phyloP scores from a whole-genome alignment of 257 asterid genomes.

The Echites panduratus region DNA sequence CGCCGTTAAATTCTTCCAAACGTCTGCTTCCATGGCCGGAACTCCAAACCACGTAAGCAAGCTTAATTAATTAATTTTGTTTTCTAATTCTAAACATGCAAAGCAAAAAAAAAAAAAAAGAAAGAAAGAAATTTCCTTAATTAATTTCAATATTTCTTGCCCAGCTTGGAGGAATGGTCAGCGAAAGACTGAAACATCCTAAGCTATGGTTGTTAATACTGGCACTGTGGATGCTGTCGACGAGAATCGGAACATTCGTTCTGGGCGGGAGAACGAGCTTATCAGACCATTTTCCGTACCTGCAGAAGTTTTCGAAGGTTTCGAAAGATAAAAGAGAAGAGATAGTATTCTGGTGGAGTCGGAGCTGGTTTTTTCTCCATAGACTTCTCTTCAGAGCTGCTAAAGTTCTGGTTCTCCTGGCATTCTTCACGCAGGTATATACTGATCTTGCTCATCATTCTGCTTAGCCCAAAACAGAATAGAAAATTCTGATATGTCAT shows the following conservation, averaged over 20 bases:
- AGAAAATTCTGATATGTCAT: too few relatives aligned
- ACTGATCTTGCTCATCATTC: not conserved
- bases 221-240: slow-evolving; percentile 47
- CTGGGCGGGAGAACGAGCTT: slow-evolving; percentile 54
- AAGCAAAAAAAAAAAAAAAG: too few relatives aligned
- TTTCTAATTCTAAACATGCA: not conserved
- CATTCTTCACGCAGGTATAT: slow-evolving; percentile 59
- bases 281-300: slow-evolving; percentile 45
- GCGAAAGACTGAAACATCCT: slow-evolving; percentile 46
- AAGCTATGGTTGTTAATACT: slow-evolving; percentile 30
- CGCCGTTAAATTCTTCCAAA: slow-evolving; percentile 26
- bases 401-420: slow-evolving; percentile 43
- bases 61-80: too few relatives aligned
- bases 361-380: slow-evolving; percentile 35
- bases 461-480: not conserved
- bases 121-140: too few relatives aligned
- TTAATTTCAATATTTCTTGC: too few relatives aligned
- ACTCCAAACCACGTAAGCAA: slow-evolving; percentile 50
- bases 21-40: slow-evolving; percentile 61
- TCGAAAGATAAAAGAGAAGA: slow-evolving; percentile 32
- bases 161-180: slow-evolving; percentile 40
- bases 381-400: slow-evolving; percentile 36
- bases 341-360: slow-evolving; percentile 54
- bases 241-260: slow-evolving; percentile 57
- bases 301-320: slow-evolving; percentile 45